Evolutionary conservation across 306 rosid species (phyloP).

Genomic region (Rosa lucieae): DNA sequence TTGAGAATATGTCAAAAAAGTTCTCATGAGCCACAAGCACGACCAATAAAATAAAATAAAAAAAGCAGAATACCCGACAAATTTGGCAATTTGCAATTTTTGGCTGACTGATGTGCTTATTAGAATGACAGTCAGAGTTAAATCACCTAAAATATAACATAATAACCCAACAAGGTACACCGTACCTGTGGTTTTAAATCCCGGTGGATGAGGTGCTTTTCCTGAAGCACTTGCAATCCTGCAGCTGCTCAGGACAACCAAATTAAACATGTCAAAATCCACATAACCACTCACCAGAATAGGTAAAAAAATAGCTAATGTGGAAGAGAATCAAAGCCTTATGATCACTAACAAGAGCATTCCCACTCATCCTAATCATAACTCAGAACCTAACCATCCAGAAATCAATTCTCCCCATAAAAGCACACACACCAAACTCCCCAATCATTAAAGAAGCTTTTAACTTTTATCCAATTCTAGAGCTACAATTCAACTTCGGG

Average conservation of each 20-base stretch:
- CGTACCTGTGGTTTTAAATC: slow-evolving; percentile 97
- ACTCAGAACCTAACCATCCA: neutral
- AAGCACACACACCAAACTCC: slow-evolving; percentile 4
- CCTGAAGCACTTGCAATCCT: slow-evolving; percentile 89
- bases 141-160: neutral
- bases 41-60: neutral
- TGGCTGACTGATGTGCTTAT: neutral
- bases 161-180: neutral
- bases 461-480: neutral
- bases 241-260: slow-evolving; percentile 55
- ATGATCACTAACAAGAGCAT: slow-evolving; percentile 5
- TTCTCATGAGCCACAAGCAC: neutral
- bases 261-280: slow-evolving; percentile 24
- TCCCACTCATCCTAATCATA: slow-evolving; percentile 22
- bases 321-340: neutral
- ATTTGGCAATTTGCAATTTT: slow-evolving; percentile 12
- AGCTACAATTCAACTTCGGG: neutral
- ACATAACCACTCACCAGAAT: slow-evolving; percentile 2
- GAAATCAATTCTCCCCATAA: neutral
- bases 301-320: neutral
- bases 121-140: neutral
- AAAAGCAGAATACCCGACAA: neutral
- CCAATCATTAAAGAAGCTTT: neutral
- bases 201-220: slow-evolving; percentile 87
- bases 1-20: neutral